A percentile compares a stretch with the other conserved stretches of the same genome.
Evolutionary conservation across 495 filamentous ascomycete species (phyloP).

Genomic region (Aspergillus sclerotioniger): DNA sequence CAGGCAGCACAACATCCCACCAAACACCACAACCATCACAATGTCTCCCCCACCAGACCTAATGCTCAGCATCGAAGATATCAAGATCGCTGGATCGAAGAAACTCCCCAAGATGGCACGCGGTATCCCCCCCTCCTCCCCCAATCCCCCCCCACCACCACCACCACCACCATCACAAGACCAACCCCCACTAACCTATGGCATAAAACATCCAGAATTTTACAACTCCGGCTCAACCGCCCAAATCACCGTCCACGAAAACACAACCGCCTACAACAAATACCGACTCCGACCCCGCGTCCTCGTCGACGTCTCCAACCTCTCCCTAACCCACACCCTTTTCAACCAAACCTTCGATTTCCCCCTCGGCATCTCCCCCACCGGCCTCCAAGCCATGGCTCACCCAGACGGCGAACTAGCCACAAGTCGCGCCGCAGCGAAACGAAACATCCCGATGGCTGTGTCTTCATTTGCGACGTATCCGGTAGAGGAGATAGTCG

Average conservation of each 20-base stretch:
- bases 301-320: conserved; percentile 45
- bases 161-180: background rate
- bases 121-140: background rate
- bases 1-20: background rate
- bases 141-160: background rate
- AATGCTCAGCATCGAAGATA: background rate
- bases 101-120: background rate
- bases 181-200: background rate
- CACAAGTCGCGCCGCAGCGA: conserved; percentile 68
- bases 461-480: conserved; percentile 46
- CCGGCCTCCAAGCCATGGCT: conserved; percentile 77
- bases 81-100: background rate
- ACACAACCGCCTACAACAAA: conserved; percentile 39
- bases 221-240: background rate
- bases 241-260: conserved; percentile 25
- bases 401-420: conserved; percentile 77
- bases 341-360: conserved; percentile 47
- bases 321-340: conserved; percentile 42
- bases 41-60: background rate
- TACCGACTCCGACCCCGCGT: conserved; percentile 51
- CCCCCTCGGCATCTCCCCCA: conserved; percentile 85
- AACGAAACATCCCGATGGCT: conserved; percentile 60
- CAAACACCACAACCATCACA: background rate
- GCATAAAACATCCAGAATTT: background rate
- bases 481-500: conserved; percentile 42